Conservation (phyloP, 31 red algal species). For the Asparagopsis taxiformis region DNA sequence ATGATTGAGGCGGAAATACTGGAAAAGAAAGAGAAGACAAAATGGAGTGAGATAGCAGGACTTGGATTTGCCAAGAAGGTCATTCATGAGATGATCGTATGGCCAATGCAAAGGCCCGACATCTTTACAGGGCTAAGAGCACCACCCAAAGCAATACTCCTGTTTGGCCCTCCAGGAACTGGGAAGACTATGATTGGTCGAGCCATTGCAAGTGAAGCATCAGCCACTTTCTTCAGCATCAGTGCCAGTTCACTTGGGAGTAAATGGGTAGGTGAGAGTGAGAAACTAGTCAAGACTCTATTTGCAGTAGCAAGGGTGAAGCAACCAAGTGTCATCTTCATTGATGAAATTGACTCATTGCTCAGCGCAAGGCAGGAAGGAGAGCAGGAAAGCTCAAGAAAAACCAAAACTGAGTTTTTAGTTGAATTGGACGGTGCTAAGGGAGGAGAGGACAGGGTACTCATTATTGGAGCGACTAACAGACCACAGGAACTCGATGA, state of each 20-base stretch:
- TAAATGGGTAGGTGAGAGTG: conserved; percentile 96
- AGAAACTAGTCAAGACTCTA: conserved; percentile 84
- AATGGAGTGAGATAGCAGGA: conserved; percentile 94
- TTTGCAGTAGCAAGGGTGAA: conserved; percentile 77
- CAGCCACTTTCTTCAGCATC: conserved; percentile 96
- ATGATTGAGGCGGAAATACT: conserved; percentile 86
- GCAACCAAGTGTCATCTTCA: conserved; percentile 88
- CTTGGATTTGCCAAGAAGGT: conserved; percentile 77
- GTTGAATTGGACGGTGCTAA: no score
- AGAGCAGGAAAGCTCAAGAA: conserved; percentile 52
- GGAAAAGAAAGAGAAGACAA: conserved; percentile 50
- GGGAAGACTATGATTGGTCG: conserved; percentile 97
- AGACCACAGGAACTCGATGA: conserved; percentile 91
- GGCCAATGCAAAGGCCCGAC: conserved; percentile 93
- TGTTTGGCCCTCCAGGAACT: conserved; percentile 98
- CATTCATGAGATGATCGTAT: conserved; percentile 88
- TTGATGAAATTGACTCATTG: conserved; percentile 93
- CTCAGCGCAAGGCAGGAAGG: conserved; percentile 42
- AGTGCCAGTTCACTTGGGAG: conserved; percentile 73
- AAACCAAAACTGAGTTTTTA: conserved; percentile 95
- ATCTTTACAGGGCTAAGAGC: conserved; percentile 79
- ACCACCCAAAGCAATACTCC: conserved; percentile 76
- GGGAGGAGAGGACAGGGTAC: conserved; percentile 71
- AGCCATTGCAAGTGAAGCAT: conserved; percentile 78
- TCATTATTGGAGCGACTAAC: conserved; percentile 93